phyloP scores from a whole-genome alignment of 1,139 yeast species.

The Pichia sp. region DNA sequence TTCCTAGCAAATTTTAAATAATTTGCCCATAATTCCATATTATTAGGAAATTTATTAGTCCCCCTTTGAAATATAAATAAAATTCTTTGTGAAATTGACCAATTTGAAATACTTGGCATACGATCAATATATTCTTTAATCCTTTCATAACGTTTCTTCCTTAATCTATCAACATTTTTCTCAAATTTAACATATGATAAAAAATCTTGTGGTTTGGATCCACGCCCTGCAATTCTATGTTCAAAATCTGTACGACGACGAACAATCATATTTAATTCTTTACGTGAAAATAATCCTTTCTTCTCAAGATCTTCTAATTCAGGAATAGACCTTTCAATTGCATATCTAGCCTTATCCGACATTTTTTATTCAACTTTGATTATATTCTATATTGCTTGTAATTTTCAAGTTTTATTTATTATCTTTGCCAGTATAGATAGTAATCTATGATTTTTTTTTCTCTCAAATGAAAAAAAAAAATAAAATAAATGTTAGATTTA shows the following conservation, averaged over 20 bases:
- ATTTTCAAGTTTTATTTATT: too few relatives aligned
- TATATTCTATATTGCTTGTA: too few relatives aligned
- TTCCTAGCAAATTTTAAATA: conserved; percentile 69
- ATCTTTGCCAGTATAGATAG: too few relatives aligned
- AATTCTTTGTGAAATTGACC: conserved; percentile 81
- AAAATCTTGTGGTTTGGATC: conserved; percentile 72
- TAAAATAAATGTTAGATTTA: too few relatives aligned
- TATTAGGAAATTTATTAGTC: conserved; percentile 71
- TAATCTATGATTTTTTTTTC: too few relatives aligned
- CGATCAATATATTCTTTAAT: conserved; percentile 44
- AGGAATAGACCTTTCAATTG: conserved; percentile 69
- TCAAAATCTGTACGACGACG: conserved; percentile 93
- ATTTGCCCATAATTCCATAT: conserved; percentile 68
- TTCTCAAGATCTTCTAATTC: conserved; percentile 84
- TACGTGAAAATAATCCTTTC: conserved; percentile 71
- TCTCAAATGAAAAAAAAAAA: too few relatives aligned
- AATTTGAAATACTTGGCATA: conserved; percentile 66
- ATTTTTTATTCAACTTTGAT: too few relatives aligned
- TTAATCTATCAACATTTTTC: conserved; percentile 65
- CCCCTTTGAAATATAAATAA: conserved; percentile 82
- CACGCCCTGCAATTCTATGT: conserved; percentile 81
- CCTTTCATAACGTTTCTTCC: conserved; percentile 64
- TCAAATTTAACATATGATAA: conserved; percentile 78
- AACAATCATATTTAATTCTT: conserved; percentile 81
- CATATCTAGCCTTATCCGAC: conserved; percentile 51